Conservation (phyloP, 2,329 filamentous ascomycete genomes). For the Colletotrichum siamense region DNA sequence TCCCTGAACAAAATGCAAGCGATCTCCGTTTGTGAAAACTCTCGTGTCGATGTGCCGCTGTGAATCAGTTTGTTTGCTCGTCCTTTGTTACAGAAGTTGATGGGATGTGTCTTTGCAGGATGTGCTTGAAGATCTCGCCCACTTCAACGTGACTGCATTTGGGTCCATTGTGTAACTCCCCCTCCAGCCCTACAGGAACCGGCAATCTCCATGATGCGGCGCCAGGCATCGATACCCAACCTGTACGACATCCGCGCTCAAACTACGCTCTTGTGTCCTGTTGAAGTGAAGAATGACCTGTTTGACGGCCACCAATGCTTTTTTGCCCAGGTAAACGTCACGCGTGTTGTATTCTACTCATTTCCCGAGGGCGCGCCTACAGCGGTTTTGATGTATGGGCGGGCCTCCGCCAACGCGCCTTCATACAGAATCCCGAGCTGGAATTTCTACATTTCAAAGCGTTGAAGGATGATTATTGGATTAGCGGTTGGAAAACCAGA, state of each 20-base stretch:
- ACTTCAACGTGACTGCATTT: not conserved
- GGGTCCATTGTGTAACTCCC: not conserved
- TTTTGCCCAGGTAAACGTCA: not conserved
- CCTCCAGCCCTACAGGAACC: not conserved
- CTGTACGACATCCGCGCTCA: not conserved
- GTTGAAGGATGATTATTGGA: not conserved
- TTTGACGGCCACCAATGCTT: not conserved
- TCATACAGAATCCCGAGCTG: not conserved
- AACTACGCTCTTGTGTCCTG: not conserved
- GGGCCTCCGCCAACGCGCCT: not conserved
- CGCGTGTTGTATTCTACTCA: not conserved
- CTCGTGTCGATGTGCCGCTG: not conserved
- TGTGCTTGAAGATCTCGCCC: not conserved
- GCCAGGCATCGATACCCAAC: not conserved
- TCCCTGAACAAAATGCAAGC: conserved; percentile 19
- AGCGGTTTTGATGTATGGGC: not conserved
- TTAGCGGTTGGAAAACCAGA: not conserved
- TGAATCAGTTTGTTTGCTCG: not conserved
- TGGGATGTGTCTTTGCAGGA: not conserved
- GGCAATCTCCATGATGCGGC: not conserved
- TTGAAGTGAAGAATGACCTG: not conserved
- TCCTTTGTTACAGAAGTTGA: not conserved
- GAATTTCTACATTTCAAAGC: not conserved
- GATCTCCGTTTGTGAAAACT: not conserved
- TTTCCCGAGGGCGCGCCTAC: not conserved